These are phyloP conservation scores for Meyerozyma smithsonii DNA, from an alignment of 1,139 yeast genomes.

Conservation along the genomic window DNA sequence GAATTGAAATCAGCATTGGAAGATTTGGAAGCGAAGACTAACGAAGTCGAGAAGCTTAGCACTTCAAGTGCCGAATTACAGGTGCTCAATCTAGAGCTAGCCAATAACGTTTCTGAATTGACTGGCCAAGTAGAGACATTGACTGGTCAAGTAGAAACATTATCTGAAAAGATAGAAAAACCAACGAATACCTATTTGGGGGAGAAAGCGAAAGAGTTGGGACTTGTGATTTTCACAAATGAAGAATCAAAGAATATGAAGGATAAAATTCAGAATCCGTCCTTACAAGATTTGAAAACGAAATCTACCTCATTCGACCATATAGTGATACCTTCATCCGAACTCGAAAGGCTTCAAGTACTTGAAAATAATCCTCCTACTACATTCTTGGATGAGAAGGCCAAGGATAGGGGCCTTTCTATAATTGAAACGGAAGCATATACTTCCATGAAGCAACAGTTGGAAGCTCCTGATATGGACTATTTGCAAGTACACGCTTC, in stretches of 20 bases:
- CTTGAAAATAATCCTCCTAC: neutral
- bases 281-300: slow-evolving; percentile 13
- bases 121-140: slow-evolving; percentile 9
- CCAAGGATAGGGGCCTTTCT: slow-evolving; percentile 6
- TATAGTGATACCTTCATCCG: slow-evolving; percentile 6
- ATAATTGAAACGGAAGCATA: slow-evolving; percentile 2
- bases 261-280: slow-evolving; percentile 15
- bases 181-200: neutral
- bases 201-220: neutral
- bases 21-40: neutral
- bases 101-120: neutral
- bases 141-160: too few species aligned
- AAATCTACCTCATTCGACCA: slow-evolving; percentile 4
- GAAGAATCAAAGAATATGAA: slow-evolving; percentile 8
- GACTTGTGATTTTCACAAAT: slow-evolving; percentile 6
- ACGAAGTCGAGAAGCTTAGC: neutral
- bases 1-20: neutral
- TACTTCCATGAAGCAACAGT: neutral
- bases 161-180: slow-evolving; percentile 15
- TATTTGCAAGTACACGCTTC: slow-evolving; percentile 18
- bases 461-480: slow-evolving; percentile 15
- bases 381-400: slow-evolving; percentile 15
- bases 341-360: slow-evolving; percentile 11
- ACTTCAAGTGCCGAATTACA: neutral
- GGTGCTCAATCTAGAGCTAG: neutral